A percentile compares a stretch with the other conserved stretches of the same genome.
These are phyloP conservation scores for Gynandropsis gynandra DNA, from an alignment of 345 rosid species.

Conservation along the genomic window DNA sequence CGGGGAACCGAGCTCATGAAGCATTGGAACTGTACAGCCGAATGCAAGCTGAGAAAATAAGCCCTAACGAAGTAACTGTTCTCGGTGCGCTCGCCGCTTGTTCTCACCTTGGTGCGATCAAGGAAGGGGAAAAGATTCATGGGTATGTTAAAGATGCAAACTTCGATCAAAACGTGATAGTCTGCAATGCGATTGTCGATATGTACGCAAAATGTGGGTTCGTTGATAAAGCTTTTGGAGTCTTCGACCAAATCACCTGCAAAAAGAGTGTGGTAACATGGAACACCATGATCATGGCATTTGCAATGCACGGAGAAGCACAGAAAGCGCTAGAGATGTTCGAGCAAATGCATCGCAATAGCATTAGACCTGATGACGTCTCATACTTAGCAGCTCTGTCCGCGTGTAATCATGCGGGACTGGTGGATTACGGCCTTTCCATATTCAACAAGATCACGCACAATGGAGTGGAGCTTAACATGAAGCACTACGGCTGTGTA, in stretches of 20 bases:
- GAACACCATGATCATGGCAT: conserved; percentile 90
- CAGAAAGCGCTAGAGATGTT: conserved; percentile 54
- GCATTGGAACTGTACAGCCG: conserved; percentile 55
- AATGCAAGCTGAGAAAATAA: conserved; percentile 44
- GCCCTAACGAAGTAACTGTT: conserved; percentile 62
- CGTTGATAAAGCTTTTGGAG: conserved; percentile 53
- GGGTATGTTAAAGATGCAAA: conserved; percentile 36
- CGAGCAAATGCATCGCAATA: conserved; percentile 34
- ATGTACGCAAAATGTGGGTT: conserved; percentile 83
- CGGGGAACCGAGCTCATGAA: conserved; percentile 49
- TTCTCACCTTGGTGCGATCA: conserved; percentile 63
- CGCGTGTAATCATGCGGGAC: conserved; percentile 79
- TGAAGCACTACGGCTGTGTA: conserved; percentile 73
- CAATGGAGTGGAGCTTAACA: conserved; percentile 43
- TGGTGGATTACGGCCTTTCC: conserved; percentile 59
- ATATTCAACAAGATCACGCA: conserved; percentile 53
- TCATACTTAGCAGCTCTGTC: conserved; percentile 55
- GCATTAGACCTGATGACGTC: conserved; percentile 54
- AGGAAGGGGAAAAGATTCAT: conserved; percentile 53
- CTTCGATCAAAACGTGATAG: conserved; percentile 52
- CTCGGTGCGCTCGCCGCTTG: conserved; percentile 78
- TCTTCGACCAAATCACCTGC: conserved; percentile 44
- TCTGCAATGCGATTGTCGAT: conserved; percentile 68
- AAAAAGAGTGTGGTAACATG: conserved; percentile 56
- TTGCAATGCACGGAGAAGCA: conserved; percentile 77